A percentile compares a stretch with the other conserved stretches of the same genome.
These are phyloP conservation scores for Lentinula boryana DNA, from an alignment of 768 basidiomycete genomes.

Conservation along the genomic window DNA sequence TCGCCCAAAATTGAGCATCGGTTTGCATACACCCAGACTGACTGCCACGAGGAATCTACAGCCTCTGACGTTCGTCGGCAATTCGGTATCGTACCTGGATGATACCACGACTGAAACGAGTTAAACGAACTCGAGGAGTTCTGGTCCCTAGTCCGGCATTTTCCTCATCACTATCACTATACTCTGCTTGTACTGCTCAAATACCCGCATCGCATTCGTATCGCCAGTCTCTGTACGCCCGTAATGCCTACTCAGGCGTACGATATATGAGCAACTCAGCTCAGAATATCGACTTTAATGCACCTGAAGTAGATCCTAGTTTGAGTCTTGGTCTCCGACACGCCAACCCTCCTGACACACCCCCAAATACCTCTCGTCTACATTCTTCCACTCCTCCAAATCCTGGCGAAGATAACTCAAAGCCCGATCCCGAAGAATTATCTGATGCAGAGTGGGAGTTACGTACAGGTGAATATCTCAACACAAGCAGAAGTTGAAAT, in stretches of 20 bases:
- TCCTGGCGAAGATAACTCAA: background rate
- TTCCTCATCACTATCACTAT: background rate
- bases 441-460: slow-evolving; percentile 5
- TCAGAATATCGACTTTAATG: background rate
- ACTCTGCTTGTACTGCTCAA: no score
- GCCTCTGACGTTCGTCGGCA: no score
- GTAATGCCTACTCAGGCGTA: background rate
- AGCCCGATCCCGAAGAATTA: background rate
- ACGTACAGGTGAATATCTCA: background rate
- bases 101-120: background rate
- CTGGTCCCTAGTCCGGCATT: background rate
- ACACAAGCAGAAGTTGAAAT: background rate
- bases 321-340: background rate
- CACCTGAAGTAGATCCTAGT: background rate
- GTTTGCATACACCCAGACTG: no score
- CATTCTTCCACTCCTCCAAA: background rate
- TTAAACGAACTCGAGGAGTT: background rate
- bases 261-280: background rate
- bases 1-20: no score
- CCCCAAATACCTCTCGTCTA: background rate
- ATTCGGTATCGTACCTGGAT: background rate
- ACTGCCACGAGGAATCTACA: no score
- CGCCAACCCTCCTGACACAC: background rate
- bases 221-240: background rate
- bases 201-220: background rate